A percentile compares a stretch with the other conserved stretches of the same genome.
phyloP scores from a whole-genome alignment of 2,329 filamentous ascomycete species.

The Knoxdaviesia proteae region DNA sequence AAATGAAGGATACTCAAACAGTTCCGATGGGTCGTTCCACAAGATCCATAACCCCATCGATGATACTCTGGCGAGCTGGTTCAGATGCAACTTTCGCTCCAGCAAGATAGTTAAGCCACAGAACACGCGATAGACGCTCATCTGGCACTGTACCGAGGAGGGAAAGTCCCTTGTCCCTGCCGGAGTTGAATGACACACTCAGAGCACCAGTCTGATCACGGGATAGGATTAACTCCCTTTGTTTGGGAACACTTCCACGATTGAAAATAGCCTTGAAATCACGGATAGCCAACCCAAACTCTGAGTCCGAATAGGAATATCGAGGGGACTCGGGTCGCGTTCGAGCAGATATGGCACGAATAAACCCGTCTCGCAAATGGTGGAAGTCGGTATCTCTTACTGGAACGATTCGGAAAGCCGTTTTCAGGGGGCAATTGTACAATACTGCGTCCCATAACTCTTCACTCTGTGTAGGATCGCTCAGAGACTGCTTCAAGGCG shows the following conservation, averaged over 20 bases:
- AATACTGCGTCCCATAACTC: conserved; percentile 50
- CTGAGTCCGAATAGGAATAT: conserved; percentile 42
- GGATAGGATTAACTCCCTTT: conserved; percentile 52
- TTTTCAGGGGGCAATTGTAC: conserved; percentile 20
- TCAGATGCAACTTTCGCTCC: conserved; percentile 78
- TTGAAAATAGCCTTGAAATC: conserved; percentile 70
- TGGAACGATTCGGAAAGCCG: conserved; percentile 62
- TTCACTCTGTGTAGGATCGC: conserved; percentile 49
- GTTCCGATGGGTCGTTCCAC: conserved; percentile 77
- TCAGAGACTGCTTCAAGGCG: conserved; percentile 42
- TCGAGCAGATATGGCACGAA: conserved; percentile 60
- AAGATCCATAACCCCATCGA: conserved; percentile 73
- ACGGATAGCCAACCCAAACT: conserved; percentile 53
- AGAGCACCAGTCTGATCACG: conserved; percentile 46
- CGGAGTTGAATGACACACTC: conserved; percentile 44
- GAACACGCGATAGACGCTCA: conserved; percentile 55
- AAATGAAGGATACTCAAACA: conserved; percentile 22
- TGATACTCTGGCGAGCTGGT: conserved; percentile 56
- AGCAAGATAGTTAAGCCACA: conserved; percentile 82
- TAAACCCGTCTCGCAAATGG: conserved; percentile 79
- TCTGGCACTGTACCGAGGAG: conserved; percentile 53
- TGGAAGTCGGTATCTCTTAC: conserved; percentile 89
- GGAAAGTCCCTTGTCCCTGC: conserved; percentile 22
- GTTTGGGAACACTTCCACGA: conserved; percentile 60
- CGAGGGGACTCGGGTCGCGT: conserved; percentile 27